Evolutionary conservation across 805 yeast genomes (phyloP).

Genomic region (Kockiozyma suomiensis): DNA sequence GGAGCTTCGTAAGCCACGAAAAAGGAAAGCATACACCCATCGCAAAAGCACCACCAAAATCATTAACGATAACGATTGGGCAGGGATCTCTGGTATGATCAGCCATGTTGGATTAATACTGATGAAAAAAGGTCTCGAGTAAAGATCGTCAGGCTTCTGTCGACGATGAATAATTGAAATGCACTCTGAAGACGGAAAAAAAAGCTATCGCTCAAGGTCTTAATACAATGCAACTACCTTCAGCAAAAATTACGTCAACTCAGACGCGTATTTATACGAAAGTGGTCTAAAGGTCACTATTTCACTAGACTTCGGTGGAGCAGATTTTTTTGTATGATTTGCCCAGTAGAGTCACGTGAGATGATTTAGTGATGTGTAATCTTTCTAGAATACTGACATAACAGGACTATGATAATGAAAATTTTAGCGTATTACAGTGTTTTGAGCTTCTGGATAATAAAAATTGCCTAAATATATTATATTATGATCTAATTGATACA

Average conservation of each 20-base stretch:
- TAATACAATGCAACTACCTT: background rate
- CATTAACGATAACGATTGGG: constrained; percentile 92
- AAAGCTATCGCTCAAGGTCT: background rate
- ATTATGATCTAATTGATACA: too few species aligned
- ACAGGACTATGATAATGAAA: too few species aligned
- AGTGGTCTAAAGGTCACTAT: background rate
- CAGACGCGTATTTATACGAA: background rate
- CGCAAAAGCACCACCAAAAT: constrained; percentile 98
- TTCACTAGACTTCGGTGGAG: background rate
- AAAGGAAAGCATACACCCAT: constrained; percentile 71
- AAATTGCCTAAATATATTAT: too few species aligned
- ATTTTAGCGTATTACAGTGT: background rate
- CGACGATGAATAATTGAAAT: background rate
- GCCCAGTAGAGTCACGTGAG: constrained; percentile 1
- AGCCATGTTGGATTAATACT: constrained; percentile 47
- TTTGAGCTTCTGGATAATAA: too few species aligned
- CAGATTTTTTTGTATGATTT: constrained; percentile 3
- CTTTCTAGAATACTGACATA: background rate
- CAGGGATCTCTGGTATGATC: constrained; percentile 99
- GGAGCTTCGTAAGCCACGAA: background rate
- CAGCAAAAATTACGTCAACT: background rate
- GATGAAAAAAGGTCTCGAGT: background rate
- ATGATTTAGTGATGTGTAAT: background rate
- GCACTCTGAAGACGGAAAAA: background rate
- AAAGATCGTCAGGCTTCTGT: background rate